Evolutionary conservation across 768 basidiomycete species (phyloP).

Genomic region (Mycena rosella): DNA sequence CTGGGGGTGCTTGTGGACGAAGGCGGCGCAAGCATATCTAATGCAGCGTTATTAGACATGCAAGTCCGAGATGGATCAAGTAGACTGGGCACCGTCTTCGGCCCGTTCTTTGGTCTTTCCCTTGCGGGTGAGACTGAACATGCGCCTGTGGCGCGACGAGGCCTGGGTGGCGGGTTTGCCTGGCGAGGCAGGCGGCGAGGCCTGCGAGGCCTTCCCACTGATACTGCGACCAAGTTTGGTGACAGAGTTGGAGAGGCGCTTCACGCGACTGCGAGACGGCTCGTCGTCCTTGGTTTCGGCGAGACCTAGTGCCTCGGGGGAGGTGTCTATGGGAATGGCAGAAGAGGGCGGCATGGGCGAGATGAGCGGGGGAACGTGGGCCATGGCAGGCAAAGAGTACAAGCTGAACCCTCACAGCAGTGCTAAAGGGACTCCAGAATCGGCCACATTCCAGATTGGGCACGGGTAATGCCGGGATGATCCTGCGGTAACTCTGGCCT

Average conservation of each 20-base stretch:
- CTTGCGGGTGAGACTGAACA: constrained; percentile 69
- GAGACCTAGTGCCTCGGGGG: constrained; percentile 47
- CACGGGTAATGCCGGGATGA: not conserved
- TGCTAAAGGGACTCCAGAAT: too few relatives aligned
- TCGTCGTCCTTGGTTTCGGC: constrained; percentile 46
- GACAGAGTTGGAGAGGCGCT: constrained; percentile 66
- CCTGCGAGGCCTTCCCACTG: constrained; percentile 55
- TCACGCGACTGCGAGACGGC: constrained; percentile 60
- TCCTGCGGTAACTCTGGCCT: too few relatives aligned
- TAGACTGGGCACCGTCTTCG: constrained; percentile 45
- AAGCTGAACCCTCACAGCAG: too few relatives aligned
- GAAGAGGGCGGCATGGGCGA: constrained; percentile 41
- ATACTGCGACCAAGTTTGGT: constrained; percentile 75
- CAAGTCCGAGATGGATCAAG: constrained; percentile 27
- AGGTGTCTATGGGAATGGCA: constrained; percentile 46
- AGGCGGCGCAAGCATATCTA: constrained; percentile 42
- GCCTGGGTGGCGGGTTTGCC: constrained; percentile 48
- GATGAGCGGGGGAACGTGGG: constrained; percentile 42
- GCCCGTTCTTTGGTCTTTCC: constrained; percentile 60
- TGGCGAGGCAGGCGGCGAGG: constrained; percentile 44
- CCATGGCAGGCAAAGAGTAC: constrained; percentile 22
- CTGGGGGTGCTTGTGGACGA: constrained; percentile 47
- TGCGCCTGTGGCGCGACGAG: constrained; percentile 58
- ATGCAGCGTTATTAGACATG: constrained; percentile 27
- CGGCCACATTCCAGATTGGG: too few relatives aligned